A percentile compares a stretch with the other conserved stretches of the same genome.
Evolutionary conservation across 495 filamentous ascomycete genomes (phyloP).

Genomic region (Penicillium tannophilum): DNA sequence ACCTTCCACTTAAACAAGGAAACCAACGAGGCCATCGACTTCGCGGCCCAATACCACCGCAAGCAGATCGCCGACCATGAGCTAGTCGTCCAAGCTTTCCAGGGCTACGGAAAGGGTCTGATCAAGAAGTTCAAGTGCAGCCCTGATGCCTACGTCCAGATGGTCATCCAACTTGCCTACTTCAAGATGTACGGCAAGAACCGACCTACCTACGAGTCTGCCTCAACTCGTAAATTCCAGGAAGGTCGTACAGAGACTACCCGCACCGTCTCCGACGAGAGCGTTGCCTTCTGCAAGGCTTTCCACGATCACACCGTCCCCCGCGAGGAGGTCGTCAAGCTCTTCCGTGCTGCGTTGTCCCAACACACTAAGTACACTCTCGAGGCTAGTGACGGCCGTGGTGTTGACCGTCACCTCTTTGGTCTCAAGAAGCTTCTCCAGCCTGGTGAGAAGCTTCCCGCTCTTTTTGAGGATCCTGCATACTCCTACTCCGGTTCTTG

Average conservation of each 20-base stretch:
- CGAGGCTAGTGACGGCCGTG: slow-evolving; percentile 86
- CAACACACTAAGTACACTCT: slow-evolving; percentile 88
- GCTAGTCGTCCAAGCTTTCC: slow-evolving; percentile 89
- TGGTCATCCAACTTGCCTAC: slow-evolving; percentile 99
- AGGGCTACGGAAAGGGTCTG: slow-evolving; percentile 95
- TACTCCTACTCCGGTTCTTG: slow-evolving; percentile 83
- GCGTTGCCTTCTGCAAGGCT: slow-evolving; percentile 85
- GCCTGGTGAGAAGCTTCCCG: slow-evolving; percentile 79
- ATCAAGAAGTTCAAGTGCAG: slow-evolving; percentile 99
- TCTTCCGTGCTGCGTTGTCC: slow-evolving; percentile 80
- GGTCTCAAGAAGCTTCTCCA: slow-evolving; percentile 89
- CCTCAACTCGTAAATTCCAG: slow-evolving; percentile 91
- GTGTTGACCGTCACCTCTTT: slow-evolving; percentile 95
- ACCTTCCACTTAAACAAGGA: slow-evolving; percentile 75
- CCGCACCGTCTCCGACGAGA: slow-evolving; percentile 87
- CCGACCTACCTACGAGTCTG: slow-evolving; percentile 97
- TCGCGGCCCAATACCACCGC: slow-evolving; percentile 73
- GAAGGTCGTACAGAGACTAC: slow-evolving; percentile 96
- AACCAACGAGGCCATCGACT: slow-evolving; percentile 71
- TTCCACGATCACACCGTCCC: slow-evolving; percentile 68
- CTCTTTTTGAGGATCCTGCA: slow-evolving; percentile 83
- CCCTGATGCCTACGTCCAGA: slow-evolving; percentile 96
- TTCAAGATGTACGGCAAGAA: slow-evolving; percentile 99
- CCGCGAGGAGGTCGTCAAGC: slow-evolving; percentile 63
- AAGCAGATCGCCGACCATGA: slow-evolving; percentile 84